Conservation (phyloP, 352 stramenopile genomes). For the Globisporangium parvum region DNA sequence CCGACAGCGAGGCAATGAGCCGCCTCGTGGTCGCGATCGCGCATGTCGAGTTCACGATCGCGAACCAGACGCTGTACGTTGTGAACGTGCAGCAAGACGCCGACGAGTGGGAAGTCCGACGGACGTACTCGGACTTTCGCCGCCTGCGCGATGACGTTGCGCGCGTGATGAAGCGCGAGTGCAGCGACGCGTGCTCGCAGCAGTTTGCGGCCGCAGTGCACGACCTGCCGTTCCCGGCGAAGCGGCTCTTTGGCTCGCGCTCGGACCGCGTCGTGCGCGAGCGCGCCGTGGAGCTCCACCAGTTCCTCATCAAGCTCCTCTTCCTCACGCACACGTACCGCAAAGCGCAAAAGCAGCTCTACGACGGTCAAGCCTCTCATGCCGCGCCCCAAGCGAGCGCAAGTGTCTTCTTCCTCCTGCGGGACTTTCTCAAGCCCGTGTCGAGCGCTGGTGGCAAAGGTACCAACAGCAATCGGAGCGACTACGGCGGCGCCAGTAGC, state of each 20-base stretch:
- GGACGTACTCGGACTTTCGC: constrained; percentile 70
- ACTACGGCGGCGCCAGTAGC: not conserved
- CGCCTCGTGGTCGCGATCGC: constrained; percentile 66
- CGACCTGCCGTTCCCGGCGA: constrained; percentile 46
- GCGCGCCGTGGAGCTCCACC: constrained; percentile 62
- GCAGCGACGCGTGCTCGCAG: constrained; percentile 35
- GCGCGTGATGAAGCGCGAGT: constrained; percentile 35
- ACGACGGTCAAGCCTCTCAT: constrained; percentile 24
- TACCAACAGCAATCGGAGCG: not conserved
- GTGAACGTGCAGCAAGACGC: constrained; percentile 67
- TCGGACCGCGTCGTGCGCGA: constrained; percentile 72
- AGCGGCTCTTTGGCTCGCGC: constrained; percentile 58
- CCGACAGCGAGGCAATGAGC: constrained; percentile 35
- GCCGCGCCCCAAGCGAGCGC: constrained; percentile 41
- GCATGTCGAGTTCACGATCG: constrained; percentile 73
- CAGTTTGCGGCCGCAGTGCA: constrained; percentile 31
- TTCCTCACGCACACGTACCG: constrained; percentile 69
- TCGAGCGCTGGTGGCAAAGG: not conserved
- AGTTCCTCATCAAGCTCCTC: constrained; percentile 69
- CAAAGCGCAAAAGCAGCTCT: constrained; percentile 63
- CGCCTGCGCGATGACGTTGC: constrained; percentile 60
- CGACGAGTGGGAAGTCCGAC: constrained; percentile 66
- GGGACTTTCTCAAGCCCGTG: constrained; percentile 67
- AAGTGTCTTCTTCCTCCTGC: constrained; percentile 54
- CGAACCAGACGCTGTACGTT: constrained; percentile 65